Conservation (phyloP, 495 filamentous ascomycete genomes). For the Aspergillus conjunctus region DNA sequence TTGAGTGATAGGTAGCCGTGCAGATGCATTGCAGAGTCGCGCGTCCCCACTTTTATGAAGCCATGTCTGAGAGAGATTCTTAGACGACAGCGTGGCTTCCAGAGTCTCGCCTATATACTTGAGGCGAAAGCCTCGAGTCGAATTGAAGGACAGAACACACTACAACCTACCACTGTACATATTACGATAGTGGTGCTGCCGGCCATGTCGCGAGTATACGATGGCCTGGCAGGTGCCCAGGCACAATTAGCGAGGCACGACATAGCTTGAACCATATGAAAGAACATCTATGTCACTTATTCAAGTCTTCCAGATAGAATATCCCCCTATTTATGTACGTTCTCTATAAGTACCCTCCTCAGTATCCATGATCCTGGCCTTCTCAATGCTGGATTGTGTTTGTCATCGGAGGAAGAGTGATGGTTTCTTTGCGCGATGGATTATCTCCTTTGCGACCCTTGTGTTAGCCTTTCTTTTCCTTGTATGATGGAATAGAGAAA, state of each 20-base stretch:
- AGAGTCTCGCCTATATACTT: not conserved
- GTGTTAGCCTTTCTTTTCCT: constrained; percentile 25
- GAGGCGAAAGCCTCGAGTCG: not conserved
- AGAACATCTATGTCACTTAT: not conserved
- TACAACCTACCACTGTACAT: not conserved
- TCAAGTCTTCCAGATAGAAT: not conserved
- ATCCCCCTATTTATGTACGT: not conserved
- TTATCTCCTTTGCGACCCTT: constrained; percentile 35
- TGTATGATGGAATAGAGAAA: constrained; percentile 22
- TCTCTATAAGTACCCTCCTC: constrained; percentile 36
- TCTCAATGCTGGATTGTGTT: constrained; percentile 53
- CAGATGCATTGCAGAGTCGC: not conserved
- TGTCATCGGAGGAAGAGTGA: constrained; percentile 54
- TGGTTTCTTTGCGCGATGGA: constrained; percentile 32
- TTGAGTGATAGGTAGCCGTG: not conserved
- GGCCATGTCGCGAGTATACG: not conserved
- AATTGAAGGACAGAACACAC: not conserved
- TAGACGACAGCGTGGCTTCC: not conserved
- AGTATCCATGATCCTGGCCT: constrained; percentile 55
- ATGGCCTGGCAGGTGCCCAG: not conserved
- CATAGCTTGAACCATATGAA: not conserved
- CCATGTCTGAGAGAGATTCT: not conserved
- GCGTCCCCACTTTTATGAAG: not conserved
- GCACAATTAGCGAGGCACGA: not conserved
- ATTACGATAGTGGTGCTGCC: not conserved